Evolutionary conservation across 2,329 filamentous ascomycete genomes (phyloP), one percentile per base, ranked within the genome.

Genomic region (Alternaria tenuissima): DNA sequence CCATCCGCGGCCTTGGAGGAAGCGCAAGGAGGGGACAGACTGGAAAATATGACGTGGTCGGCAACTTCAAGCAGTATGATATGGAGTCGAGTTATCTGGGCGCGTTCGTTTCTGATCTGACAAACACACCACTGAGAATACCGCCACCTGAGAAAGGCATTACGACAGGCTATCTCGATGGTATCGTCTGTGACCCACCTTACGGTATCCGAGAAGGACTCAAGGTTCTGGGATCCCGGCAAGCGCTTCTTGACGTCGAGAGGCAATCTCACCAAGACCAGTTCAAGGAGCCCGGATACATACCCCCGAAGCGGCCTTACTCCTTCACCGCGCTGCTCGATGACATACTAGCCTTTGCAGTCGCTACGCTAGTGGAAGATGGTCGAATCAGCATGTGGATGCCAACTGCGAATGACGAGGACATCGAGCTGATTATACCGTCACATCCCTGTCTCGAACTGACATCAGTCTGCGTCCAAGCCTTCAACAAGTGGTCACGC

Each of bases 371-470:
- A 1, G 91, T 97, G 7, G 89, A 92, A 53, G 81, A 88, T 63
- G 95, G 93, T 0, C 85, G 95, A 28, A 78, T 99, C 9, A 92
- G 91, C 7, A 96, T 99, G 83, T 99, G 95, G 95, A 96, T 98
- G 92, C 95, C 95, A 0, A 96, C 93, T 0, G 90, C 93, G 28
- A 80, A 80, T 55, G 78, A 79, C 43, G 76, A 79, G 46, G 77
- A 92, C 48, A 86, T 90, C 59, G 91, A 94, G 73, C 87, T 97
- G 22, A 83, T 87, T 0, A 85, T 94, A 14, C 94, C 94, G 0
- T 85, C 84, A 20, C 93, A 98, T 75, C 90, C 91, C 0, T 87
- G 86, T 58, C 81, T 99, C 14, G 86, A 91, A 70, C 81, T 94
- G 24, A 85, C 93, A 20, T 88, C 86, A 43, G 86, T 93, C 30